Evolutionary conservation across 2,329 filamentous ascomycete genomes (phyloP).

Genomic region (Fusarium foetens): DNA sequence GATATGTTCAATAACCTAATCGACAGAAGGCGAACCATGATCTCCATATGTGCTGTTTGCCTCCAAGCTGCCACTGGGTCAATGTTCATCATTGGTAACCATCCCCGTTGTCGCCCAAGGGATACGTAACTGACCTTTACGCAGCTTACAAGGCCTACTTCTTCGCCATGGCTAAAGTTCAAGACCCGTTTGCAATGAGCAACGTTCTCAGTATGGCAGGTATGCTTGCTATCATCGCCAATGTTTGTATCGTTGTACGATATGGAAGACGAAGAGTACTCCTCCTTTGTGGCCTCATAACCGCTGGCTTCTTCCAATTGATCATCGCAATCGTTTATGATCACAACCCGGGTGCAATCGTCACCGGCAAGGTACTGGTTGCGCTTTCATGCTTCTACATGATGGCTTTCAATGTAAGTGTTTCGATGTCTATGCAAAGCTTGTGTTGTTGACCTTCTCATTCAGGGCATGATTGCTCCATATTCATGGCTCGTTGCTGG

Average conservation of each 20-base stretch:
- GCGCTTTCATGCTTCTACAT: constrained; percentile 40
- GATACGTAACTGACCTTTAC: background rate
- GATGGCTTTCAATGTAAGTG: constrained; percentile 36
- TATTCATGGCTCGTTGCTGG: constrained; percentile 40
- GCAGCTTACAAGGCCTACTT: constrained; percentile 41
- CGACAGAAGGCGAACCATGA: constrained; percentile 30
- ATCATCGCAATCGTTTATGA: constrained; percentile 38
- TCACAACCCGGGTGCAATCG: constrained; percentile 17
- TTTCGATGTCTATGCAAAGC: accelerated
- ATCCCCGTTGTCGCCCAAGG: accelerated
- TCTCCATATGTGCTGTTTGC: constrained; percentile 31
- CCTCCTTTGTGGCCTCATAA: constrained; percentile 14
- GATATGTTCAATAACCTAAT: constrained; percentile 38
- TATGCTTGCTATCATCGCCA: constrained; percentile 34
- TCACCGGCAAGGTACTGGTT: constrained; percentile 35
- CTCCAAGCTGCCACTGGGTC: constrained; percentile 37
- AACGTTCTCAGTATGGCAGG: constrained; percentile 40
- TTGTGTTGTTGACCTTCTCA: background rate
- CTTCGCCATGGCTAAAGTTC: constrained; percentile 38
- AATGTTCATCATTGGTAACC: constrained; percentile 40
- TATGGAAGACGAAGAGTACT: constrained; percentile 35
- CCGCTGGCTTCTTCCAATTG: constrained; percentile 31
- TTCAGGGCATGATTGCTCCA: constrained; percentile 37
- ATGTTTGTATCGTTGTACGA: constrained; percentile 35
- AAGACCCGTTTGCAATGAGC: constrained; percentile 39